phyloP scores from a whole-genome alignment of 257 asterid genomes.

The Przewalskia tangutica region DNA sequence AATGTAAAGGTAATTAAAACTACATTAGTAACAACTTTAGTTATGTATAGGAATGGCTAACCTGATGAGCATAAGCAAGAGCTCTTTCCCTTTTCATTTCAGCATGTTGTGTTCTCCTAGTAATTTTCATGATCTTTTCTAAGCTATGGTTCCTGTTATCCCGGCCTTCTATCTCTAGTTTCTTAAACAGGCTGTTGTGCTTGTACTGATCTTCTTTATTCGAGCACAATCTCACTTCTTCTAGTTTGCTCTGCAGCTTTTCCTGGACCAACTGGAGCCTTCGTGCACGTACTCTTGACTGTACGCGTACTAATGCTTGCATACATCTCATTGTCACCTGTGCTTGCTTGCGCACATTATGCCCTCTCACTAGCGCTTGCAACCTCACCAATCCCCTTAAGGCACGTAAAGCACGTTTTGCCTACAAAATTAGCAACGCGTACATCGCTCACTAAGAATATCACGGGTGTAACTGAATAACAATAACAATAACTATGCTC shows the following conservation, averaged over 20 bases:
- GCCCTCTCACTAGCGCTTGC: slow-evolving; percentile 89
- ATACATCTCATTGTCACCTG: slow-evolving; percentile 95
- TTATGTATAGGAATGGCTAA: neutral
- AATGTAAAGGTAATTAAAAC: neutral
- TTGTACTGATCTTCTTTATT: slow-evolving; percentile 15
- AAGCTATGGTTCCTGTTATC: slow-evolving; percentile 35
- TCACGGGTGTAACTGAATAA: neutral
- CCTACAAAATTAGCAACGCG: slow-evolving; percentile 25
- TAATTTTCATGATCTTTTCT: slow-evolving; percentile 28
- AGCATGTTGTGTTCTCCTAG: slow-evolving; percentile 40
- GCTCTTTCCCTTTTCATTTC: slow-evolving; percentile 50
- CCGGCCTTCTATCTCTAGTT: slow-evolving; percentile 31
- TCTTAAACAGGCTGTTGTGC: slow-evolving; percentile 24
- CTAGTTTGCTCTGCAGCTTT: slow-evolving; percentile 24
- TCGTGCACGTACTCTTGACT: slow-evolving; percentile 69
- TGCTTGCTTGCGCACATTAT: slow-evolving; percentile 82
- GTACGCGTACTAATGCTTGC: slow-evolving; percentile 87
- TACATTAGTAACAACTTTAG: neutral
- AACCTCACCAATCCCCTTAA: slow-evolving; percentile 86
- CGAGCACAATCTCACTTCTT: neutral
- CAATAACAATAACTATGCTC: neutral
- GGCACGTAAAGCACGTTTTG: slow-evolving; percentile 80
- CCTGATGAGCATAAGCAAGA: slow-evolving; percentile 47
- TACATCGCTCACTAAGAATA: neutral
- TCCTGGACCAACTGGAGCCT: slow-evolving; percentile 53